phyloP scores from a whole-genome alignment of 1,284 basidiomycete genomes.

The Spongispora temasekensis region DNA sequence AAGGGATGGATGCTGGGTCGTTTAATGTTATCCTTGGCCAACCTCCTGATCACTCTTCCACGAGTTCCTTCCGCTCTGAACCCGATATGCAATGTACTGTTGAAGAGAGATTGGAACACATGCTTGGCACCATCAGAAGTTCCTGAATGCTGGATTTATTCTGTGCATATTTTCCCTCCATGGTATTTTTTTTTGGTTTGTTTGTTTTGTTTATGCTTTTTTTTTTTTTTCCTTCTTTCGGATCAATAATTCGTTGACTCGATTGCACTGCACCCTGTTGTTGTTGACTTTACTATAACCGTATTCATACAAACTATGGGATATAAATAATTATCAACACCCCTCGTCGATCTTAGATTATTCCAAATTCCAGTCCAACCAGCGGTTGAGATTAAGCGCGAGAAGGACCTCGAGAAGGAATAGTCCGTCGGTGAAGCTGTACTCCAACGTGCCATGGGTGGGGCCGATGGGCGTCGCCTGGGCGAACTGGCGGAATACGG shows the following conservation, averaged over 20 bases:
- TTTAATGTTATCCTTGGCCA: conserved; percentile 64
- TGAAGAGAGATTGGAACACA: conserved; percentile 73
- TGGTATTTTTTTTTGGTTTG: conserved; percentile 10
- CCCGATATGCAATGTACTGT: conserved; percentile 66
- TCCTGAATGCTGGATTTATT: conserved; percentile 32
- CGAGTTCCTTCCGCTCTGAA: conserved; percentile 62
- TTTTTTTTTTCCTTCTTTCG: conserved; percentile 5
- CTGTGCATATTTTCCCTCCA: conserved; percentile 18
- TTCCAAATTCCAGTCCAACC: conserved; percentile 61
- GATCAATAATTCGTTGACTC: conserved; percentile 15
- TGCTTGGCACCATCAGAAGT: conserved; percentile 61
- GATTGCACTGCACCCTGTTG: conserved; percentile 14
- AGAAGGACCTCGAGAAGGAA: conserved; percentile 65
- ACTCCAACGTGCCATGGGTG: conserved; percentile 61
- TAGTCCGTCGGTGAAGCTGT: conserved; percentile 58
- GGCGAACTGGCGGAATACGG: conserved; percentile 53
- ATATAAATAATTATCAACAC: conserved; percentile 36
- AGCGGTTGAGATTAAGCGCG: conserved; percentile 69
- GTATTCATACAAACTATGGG: conserved; percentile 36
- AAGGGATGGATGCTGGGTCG: conserved; percentile 75
- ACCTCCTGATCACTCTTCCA: conserved; percentile 50
- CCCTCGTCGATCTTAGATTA: conserved; percentile 31
- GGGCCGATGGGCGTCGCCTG: conserved; percentile 61
- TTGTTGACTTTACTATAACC: conserved; percentile 30
- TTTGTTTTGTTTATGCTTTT: conserved; percentile 10